Base-by-base conservation (phyloP, 106 monocot genomes). In the Allium cepa region DNA sequence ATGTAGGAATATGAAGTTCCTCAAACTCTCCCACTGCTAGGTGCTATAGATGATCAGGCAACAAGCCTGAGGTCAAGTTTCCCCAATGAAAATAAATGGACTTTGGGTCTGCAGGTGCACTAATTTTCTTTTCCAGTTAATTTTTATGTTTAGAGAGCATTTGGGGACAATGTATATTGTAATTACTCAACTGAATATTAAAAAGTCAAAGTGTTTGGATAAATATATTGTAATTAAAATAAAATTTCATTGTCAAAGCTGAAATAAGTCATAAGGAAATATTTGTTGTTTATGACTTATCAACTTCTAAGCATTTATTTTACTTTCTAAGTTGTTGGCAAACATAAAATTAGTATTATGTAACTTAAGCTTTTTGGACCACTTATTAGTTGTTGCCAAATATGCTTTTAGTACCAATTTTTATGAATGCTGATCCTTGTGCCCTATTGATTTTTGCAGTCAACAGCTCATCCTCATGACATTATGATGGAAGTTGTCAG, bases 41-140 rank as follows among this genome's bases (percentile, higher is more conserved):
- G 58, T 58, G 80, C 76, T 62, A 64, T 83, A 46, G 88, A 92
- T 59, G 59, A 84, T 62, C 92, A 80, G 50, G 78, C 74, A 46
- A 57, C 68, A 75, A 11, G 64, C 22, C 48, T 73, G 26, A 81
- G 81, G 73, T 67, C 67, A 14, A 64, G 75, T 45, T 77, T 78
- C 53, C 70, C 83, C 76, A 75, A 59, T 75, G 86, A 79, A 72
- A 88, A 80, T 71, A 83, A 81, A 75, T 93, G 88, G 88, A 82
- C 83, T 63, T 85, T 93, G 64, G 92, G 92, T 47, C 82, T 93
- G 57, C 88, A 93, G 92, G 92, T 88, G 18, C 55, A 67, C 10
- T 3, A 3, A 65, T 48, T 65, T 49, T 11, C 3, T 36, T 49
- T 17, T 17, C 17, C 36, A 17, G 17, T 4, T 65, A 3, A 8